These are phyloP conservation scores for Pestalotiopsis sp. DNA, from an alignment of 2,329 filamentous ascomycete species.

Conservation along the genomic window DNA sequence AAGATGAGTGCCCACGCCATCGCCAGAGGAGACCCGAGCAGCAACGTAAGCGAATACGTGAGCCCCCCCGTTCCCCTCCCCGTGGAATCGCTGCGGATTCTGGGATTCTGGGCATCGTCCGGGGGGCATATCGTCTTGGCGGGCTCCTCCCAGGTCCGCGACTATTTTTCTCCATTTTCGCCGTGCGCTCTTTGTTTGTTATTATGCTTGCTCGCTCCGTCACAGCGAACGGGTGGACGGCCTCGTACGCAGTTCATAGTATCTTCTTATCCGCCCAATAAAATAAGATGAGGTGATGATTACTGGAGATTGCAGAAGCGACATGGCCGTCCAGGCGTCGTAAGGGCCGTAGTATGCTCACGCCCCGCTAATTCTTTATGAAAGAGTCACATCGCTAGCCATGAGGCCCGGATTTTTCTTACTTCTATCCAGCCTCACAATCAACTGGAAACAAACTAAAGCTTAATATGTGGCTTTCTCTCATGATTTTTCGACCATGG, in stretches of 20 bases:
- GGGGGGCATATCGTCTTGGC: not conserved
- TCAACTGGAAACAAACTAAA: conserved; percentile 2
- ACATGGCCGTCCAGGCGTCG: not conserved
- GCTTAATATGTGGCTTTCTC: conserved; percentile 1
- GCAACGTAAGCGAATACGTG: not conserved
- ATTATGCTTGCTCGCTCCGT: not conserved
- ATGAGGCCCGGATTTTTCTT: not conserved
- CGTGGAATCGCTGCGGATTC: not conserved
- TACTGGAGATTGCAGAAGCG: not conserved
- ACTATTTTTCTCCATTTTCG: not conserved
- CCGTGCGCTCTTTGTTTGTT: not conserved
- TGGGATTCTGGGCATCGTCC: not conserved
- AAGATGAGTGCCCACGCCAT: not conserved
- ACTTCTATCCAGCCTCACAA: not conserved
- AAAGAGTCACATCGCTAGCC: not conserved
- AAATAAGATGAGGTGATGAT: not conserved
- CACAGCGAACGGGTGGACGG: not conserved
- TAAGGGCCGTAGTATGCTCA: not conserved
- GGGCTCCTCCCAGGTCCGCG: not conserved
- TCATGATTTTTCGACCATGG: not conserved
- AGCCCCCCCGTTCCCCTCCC: not conserved
- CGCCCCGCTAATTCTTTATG: not conserved
- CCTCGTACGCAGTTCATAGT: not conserved
- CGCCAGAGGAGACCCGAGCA: not conserved
- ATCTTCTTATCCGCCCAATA: not conserved